Base-by-base conservation (phyloP, 2,329 filamentous ascomycete species). In the Aspergillaceae sp. region DNA sequence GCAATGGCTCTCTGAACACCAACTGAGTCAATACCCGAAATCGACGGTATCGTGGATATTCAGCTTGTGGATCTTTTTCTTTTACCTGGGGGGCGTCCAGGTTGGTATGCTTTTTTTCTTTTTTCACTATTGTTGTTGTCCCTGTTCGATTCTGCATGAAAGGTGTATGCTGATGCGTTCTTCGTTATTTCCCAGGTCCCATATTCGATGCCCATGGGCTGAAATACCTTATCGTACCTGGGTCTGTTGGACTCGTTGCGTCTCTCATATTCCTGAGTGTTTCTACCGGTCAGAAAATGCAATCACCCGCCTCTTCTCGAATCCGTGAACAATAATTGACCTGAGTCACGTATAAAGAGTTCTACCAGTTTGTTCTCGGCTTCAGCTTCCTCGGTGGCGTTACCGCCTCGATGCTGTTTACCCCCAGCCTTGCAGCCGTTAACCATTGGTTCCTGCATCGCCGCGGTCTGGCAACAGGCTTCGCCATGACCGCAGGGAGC, bases 21-120 rank as follows among this genome's bases (percentile, higher is more conserved):
- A 66, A 29, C 51, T 68, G 27, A 44, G 48, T 1, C 52, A 52
- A 1, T 59, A 66, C 36, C 60, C 59, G 1, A 52, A 58, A 29
- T 55, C 55, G 1, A 50, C 52, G 1, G 61, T 65, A 7, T 59
- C 58, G 3, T 68, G 66, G 65, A 68, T 67, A 34, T 63, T 65
- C 29, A 58, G 61, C 36, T 36, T 56, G 1, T 66, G 60, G 35
- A 50, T 51, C 1, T 68, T 67, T 47, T 56, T 67, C 35, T 44
- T 64, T 11, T 64, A 59, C 40, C 53, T 66, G 35, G 56, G 53
- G 8, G 59, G 63, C 28, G 55, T 61, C 1, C 64, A 66, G 38
- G 46, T 50, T 48, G 64, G 46, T 60, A 55, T 57, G 41, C 42
- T 36, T 44, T 44, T 5, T n/a, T 11, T 19, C 8, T 11, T n/a